Percentiles rank a stretch among this genome's conserved stretches.
Conservation (phyloP, 2,329 filamentous ascomycete genomes). For the Diaporthe amygdali region DNA sequence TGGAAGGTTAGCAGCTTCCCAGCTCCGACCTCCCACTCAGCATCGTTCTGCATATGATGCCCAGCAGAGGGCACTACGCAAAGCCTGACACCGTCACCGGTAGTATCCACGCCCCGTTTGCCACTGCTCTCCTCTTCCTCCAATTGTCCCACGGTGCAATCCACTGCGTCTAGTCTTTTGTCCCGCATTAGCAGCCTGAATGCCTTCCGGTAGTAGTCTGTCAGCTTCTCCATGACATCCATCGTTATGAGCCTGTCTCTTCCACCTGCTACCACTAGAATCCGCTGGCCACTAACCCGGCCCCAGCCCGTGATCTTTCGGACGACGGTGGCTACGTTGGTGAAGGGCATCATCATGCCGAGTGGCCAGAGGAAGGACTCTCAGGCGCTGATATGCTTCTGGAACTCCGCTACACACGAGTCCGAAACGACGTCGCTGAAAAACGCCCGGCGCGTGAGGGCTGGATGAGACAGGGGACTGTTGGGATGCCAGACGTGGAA, state of each 20-base stretch:
- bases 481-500: slow-evolving; percentile 55
- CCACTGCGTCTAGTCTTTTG: not conserved
- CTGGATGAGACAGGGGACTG: slow-evolving; percentile 56
- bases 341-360: slow-evolving; percentile 51
- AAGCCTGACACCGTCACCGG: slow-evolving; percentile 44
- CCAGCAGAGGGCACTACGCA: slow-evolving; percentile 49
- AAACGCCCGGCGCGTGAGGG: slow-evolving; percentile 54
- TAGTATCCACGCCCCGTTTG: slow-evolving; percentile 5
- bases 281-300: slow-evolving; percentile 29
- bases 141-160: not conserved
- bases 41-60: slow-evolving; percentile 60
- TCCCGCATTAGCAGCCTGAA: not conserved
- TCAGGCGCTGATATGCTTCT: slow-evolving; percentile 49
- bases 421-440: slow-evolving; percentile 51
- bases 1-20: slow-evolving; percentile 39
- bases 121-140: not conserved
- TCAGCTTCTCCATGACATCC: not conserved
- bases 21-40: slow-evolving; percentile 52
- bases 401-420: slow-evolving; percentile 46
- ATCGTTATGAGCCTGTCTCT: not conserved
- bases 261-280: slow-evolving; percentile 41
- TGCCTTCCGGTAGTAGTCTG: not conserved
- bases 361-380: slow-evolving; percentile 59
- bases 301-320: slow-evolving; percentile 38
- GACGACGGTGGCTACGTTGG: slow-evolving; percentile 45